Evolutionary conservation across 352 stramenopile species (phyloP).

Genomic region (Phytopythium vexans): DNA sequence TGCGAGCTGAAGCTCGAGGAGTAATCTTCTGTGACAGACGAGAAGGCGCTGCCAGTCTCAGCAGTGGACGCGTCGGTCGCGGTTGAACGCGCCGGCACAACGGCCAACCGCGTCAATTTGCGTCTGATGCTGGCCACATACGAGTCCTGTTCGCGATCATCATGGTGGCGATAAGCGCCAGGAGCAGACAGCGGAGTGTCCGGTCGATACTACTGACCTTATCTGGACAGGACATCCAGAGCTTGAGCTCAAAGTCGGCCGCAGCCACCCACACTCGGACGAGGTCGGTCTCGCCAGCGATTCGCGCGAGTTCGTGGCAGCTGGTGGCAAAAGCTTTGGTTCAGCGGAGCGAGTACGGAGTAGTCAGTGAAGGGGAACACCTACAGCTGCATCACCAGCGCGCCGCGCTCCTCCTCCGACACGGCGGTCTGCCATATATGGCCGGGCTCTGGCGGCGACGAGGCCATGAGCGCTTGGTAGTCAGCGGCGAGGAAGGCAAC

Average conservation of each 20-base stretch:
- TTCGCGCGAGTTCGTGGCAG: background rate
- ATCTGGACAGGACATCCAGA: constrained; percentile 1
- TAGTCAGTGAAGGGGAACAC: background rate
- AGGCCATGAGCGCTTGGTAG: too few relatives aligned
- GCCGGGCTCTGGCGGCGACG: too few relatives aligned
- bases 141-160: too few relatives aligned
- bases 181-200: background rate
- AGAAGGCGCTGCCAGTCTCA: too few relatives aligned
- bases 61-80: too few relatives aligned
- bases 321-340: background rate
- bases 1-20: too few relatives aligned
- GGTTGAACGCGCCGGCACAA: too few relatives aligned
- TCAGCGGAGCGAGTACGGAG: background rate
- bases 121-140: too few relatives aligned
- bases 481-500: too few relatives aligned
- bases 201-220: background rate
- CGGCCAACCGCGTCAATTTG: too few relatives aligned
- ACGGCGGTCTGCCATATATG: background rate
- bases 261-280: constrained; percentile 5
- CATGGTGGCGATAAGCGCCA: too few relatives aligned
- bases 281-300: background rate
- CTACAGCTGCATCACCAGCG: constrained; percentile 6
- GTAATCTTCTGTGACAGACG: too few relatives aligned
- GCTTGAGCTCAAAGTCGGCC: constrained; percentile 4
- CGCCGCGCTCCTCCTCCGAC: constrained; percentile 4